These are phyloP conservation scores for Calocybe gambosa DNA, from an alignment of 1,284 basidiomycete species.

Conservation along the genomic window DNA sequence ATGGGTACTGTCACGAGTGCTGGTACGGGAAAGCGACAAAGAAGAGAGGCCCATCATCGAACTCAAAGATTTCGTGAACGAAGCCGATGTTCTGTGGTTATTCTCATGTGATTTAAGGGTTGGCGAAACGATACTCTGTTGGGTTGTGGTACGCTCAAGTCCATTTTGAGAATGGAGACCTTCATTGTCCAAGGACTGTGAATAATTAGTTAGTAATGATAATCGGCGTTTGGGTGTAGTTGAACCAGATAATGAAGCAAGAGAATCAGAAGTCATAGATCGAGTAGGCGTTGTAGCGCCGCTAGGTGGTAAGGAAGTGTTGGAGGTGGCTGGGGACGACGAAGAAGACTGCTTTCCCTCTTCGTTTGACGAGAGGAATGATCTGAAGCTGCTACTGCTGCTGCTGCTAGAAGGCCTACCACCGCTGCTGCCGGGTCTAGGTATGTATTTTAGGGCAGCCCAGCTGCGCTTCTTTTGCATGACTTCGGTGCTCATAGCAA, in stretches of 20 bases:
- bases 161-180: slow-evolving; percentile 37
- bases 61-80: slow-evolving; percentile 58
- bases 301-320: slow-evolving; percentile 5
- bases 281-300: slow-evolving; percentile 10
- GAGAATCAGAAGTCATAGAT: slow-evolving; percentile 20
- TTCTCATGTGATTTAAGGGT: slow-evolving; percentile 27
- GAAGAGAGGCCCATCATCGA: slow-evolving; percentile 67
- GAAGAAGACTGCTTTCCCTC: slow-evolving; percentile 11
- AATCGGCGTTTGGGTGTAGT: slow-evolving; percentile 28
- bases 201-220: slow-evolving; percentile 24
- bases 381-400: slow-evolving; percentile 7
- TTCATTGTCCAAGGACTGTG: slow-evolving; percentile 38
- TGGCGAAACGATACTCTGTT: slow-evolving; percentile 14
- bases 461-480: slow-evolving; percentile 26
- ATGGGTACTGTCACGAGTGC: slow-evolving; percentile 30
- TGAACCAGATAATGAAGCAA: slow-evolving; percentile 21
- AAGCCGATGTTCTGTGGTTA: slow-evolving; percentile 30
- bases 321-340: slow-evolving; percentile 1
- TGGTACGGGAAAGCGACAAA: slow-evolving; percentile 51
- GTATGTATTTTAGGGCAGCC: slow-evolving; percentile 24
- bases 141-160: slow-evolving; percentile 41
- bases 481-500: slow-evolving; percentile 20
- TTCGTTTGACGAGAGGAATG: slow-evolving; percentile 18
- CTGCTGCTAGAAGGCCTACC: not conserved
- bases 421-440: slow-evolving; percentile 25